phyloP scores from a whole-genome alignment of 495 filamentous ascomycete genomes.

The Trichoderma virens region DNA sequence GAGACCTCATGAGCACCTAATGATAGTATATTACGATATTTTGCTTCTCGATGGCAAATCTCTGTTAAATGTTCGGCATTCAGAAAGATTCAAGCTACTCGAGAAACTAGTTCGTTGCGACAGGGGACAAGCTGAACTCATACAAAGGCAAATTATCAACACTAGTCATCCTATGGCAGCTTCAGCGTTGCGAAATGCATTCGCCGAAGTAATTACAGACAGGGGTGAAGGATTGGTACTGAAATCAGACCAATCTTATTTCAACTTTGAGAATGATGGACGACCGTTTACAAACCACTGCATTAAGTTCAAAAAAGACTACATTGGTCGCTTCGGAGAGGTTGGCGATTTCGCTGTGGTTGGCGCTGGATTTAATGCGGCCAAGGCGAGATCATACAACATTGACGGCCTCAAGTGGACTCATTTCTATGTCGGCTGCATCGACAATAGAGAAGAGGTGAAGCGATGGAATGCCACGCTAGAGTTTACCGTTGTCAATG shows the following conservation, averaged over 20 bases:
- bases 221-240: slow-evolving; percentile 71
- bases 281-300: slow-evolving; percentile 40
- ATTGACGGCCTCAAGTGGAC: slow-evolving; percentile 57
- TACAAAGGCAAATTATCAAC: slow-evolving; percentile 54
- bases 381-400: slow-evolving; percentile 43
- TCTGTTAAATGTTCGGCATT: slow-evolving; percentile 52
- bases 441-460: slow-evolving; percentile 64
- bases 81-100: slow-evolving; percentile 51
- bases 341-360: slow-evolving; percentile 74
- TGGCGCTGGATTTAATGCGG: slow-evolving; percentile 58
- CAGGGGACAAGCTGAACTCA: slow-evolving; percentile 51
- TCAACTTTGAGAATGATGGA: slow-evolving; percentile 41
- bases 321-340: slow-evolving; percentile 72
- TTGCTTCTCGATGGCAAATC: slow-evolving; percentile 63
- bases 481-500: slow-evolving; percentile 54
- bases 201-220: slow-evolving; percentile 56
- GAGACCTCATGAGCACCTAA: slow-evolving; percentile 59
- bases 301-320: slow-evolving; percentile 89
- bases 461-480: slow-evolving; percentile 44
- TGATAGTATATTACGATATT: slow-evolving; percentile 78
- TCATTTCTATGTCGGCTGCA: slow-evolving; percentile 69
- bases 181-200: slow-evolving; percentile 48
- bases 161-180: slow-evolving; percentile 43
- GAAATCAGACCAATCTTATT: slow-evolving; percentile 77
- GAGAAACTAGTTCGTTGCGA: slow-evolving; percentile 48